A percentile compares a stretch with the other conserved stretches of the same genome.
Evolutionary conservation across 805 yeast species (phyloP).

Genomic region (Groenewaldozyma salmanticensis): DNA sequence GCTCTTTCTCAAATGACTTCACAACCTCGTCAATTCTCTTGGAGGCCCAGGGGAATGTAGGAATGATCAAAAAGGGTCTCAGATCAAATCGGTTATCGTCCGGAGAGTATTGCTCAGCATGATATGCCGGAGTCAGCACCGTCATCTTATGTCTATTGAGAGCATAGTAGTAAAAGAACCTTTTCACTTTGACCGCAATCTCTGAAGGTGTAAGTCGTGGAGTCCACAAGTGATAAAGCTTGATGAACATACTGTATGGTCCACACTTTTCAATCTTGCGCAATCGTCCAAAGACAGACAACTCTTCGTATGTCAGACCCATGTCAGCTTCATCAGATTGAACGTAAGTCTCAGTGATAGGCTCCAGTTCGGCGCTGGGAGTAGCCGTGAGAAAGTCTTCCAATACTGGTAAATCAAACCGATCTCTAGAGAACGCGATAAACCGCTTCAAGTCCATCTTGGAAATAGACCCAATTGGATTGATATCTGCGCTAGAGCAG

Average conservation of each 20-base stretch:
- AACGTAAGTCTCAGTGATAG: constrained; percentile 82
- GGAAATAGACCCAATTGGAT: constrained; percentile 98
- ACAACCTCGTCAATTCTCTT: constrained; percentile 79
- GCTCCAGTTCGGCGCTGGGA: constrained; percentile 97
- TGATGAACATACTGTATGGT: constrained; percentile 89
- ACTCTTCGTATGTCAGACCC: constrained; percentile 97
- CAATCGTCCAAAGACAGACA: constrained; percentile 80
- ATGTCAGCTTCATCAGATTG: constrained; percentile 96
- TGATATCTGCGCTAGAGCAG: constrained; percentile 93
- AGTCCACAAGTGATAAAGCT: constrained; percentile 86
- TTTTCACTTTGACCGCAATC: constrained; percentile 85
- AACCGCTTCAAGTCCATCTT: constrained; percentile 85
- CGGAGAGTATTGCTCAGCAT: constrained; percentile 96
- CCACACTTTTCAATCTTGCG: constrained; percentile 94
- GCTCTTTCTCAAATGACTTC: constrained; percentile 13
- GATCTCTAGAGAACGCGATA: constrained; percentile 63
- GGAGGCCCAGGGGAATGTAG: constrained; percentile 82
- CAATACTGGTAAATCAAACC: constrained; percentile 69
- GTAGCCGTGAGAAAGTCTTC: constrained; percentile 76
- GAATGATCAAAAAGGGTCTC: constrained; percentile 90
- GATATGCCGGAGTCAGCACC: constrained; percentile 93
- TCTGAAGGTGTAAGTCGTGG: constrained; percentile 72
- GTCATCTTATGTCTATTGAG: constrained; percentile 96
- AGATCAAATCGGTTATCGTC: constrained; percentile 95
- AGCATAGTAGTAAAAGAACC: constrained; percentile 88